A percentile compares a stretch with the other conserved stretches of the same genome.
Conservation (phyloP, 768 basidiomycete genomes). For the Suillus tomentosus region DNA sequence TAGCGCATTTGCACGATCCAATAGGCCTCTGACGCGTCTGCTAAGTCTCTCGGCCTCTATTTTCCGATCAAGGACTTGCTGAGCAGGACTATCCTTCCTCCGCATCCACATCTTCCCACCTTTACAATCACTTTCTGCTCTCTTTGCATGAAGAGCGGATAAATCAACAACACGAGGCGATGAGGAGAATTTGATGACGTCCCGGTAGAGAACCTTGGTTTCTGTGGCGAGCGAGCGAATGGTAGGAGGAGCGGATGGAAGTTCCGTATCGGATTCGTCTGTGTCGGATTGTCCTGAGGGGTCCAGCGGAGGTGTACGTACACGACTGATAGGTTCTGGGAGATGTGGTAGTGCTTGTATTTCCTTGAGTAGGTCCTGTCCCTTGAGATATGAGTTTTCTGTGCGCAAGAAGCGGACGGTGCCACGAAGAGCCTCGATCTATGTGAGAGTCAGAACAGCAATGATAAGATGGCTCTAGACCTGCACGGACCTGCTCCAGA, state of each 20-base stretch:
- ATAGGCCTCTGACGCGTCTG: conserved; percentile 65
- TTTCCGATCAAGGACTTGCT: conserved; percentile 78
- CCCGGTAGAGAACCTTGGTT: conserved; percentile 84
- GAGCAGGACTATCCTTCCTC: conserved; percentile 76
- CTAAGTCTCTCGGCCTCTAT: conserved; percentile 74
- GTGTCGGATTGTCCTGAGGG: conserved; percentile 70
- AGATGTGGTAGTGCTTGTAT: conserved; percentile 74
- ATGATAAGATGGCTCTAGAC: neutral
- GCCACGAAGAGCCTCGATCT: conserved; percentile 90
- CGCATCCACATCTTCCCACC: conserved; percentile 71
- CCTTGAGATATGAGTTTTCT: conserved; percentile 93
- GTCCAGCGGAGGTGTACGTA: conserved; percentile 67
- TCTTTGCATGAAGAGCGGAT: conserved; percentile 55
- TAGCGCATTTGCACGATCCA: conserved; percentile 59
- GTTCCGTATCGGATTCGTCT: conserved; percentile 58
- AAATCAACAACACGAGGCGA: conserved; percentile 87
- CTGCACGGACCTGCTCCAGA: conserved; percentile 70
- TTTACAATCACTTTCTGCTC: conserved; percentile 47
- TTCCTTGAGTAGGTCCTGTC: conserved; percentile 85
- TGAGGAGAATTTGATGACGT: conserved; percentile 84
- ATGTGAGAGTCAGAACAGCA: conserved; percentile 19
- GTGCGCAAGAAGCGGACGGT: conserved; percentile 91
- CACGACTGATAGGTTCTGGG: conserved; percentile 46
- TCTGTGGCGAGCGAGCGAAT: conserved; percentile 75
- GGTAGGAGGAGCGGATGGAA: conserved; percentile 45